These are phyloP conservation scores for Dothideomycetes sp. DNA, from an alignment of 2,329 filamentous ascomycete genomes.

Conservation along the genomic window DNA sequence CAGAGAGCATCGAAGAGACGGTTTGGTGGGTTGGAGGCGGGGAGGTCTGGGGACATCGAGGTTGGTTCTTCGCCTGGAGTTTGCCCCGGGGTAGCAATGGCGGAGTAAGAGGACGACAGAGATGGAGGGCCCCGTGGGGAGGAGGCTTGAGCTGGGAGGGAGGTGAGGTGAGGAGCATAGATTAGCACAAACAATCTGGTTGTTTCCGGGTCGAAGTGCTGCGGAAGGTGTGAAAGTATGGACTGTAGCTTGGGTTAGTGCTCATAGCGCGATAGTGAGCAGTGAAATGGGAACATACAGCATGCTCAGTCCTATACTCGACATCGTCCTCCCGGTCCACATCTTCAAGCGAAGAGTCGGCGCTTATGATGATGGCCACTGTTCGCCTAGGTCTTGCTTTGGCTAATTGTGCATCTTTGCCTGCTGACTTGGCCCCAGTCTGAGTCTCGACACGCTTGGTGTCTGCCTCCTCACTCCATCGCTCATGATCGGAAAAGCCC, in stretches of 20 bases:
- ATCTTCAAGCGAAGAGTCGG: slow-evolving; percentile 52
- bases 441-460: slow-evolving; percentile 41
- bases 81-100: slow-evolving; percentile 60
- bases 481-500: slow-evolving; percentile 57
- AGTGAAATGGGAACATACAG: slow-evolving; percentile 46
- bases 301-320: slow-evolving; percentile 59
- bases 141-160: slow-evolving; percentile 32
- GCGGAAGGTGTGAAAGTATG: slow-evolving; percentile 79
- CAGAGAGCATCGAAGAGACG: slow-evolving; percentile 66
- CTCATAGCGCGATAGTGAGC: background rate
- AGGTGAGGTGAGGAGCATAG: slow-evolving; percentile 65
- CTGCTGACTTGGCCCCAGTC: slow-evolving; percentile 21
- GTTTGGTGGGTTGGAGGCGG: slow-evolving; percentile 20
- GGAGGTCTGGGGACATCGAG: slow-evolving; percentile 27
- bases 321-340: slow-evolving; percentile 43
- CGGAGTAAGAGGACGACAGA: slow-evolving; percentile 75
- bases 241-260: slow-evolving; percentile 23
- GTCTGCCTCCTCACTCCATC: slow-evolving; percentile 85
- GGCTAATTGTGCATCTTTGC: slow-evolving; percentile 7
- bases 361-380: slow-evolving; percentile 81
- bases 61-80: slow-evolving; percentile 51
- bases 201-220: slow-evolving; percentile 59
- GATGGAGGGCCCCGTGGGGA: slow-evolving; percentile 47
- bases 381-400: slow-evolving; percentile 43
- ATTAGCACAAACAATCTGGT: slow-evolving; percentile 80